Base-by-base conservation (phyloP, 2,329 filamentous ascomycete genomes). In the Fusarium sp. region DNA sequence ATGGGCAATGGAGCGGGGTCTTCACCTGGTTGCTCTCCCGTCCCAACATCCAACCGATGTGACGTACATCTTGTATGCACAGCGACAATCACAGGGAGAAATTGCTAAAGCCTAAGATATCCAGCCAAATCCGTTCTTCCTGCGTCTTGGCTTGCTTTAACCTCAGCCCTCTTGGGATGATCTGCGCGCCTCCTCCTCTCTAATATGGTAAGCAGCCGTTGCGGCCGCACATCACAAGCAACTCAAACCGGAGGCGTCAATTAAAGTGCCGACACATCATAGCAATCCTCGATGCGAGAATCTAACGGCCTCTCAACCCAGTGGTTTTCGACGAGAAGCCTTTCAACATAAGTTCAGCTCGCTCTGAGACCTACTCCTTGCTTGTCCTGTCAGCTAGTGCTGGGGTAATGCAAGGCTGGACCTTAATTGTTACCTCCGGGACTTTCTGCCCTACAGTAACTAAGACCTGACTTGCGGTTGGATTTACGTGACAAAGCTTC, bases 1-100 rank as follows among this genome's bases (percentile, higher is more conserved):
- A 47, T 51, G 29, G 55, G 45, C 45, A 67, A 57, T 34, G 38
- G 20, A 34, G 63, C 34, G 63, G 63, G 40, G 56, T 24, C 29
- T 46, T 40, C 30, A 67, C 56, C 62, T 67, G 64, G 63, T 63
- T 51, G 50, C 64, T 63, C 63, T 67, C 63, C 63, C 63, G 63
- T 50, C 55, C 64, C 56, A 54, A 44, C 32, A 47, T 51, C 40
- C 38, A 56, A 62, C 50, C 63, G 63, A 63, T 67, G 64, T 56
- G 63, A 67, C 63, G 40, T 63, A 45, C 63, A 45, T 51, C 30
- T 45, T 38, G 22, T 29, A 40, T 66, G 20, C 54, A 49, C 32
- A 54, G 7, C 40, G 24, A 54, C 34, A 61, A 51, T 44, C 32
- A 24, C 30, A 53, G 56, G 10, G 40, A 63, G 20, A 22, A 43